A percentile compares a stretch with the other conserved stretches of the same genome.
Evolutionary conservation across 202 grass and related monocot species (phyloP).

Genomic region (Hordeum pubiflorum): DNA sequence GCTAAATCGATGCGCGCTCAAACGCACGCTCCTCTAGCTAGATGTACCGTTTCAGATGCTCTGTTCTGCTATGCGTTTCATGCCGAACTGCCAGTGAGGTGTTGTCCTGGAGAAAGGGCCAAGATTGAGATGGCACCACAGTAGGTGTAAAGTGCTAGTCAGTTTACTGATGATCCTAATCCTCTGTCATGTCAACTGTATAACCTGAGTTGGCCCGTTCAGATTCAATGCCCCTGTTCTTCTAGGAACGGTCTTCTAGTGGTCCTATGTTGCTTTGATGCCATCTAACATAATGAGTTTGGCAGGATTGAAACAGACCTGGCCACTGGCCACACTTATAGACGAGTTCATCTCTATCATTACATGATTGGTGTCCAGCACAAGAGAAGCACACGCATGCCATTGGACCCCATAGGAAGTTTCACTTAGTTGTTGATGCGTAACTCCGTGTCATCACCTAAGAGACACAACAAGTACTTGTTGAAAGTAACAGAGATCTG

Average conservation of each 20-base stretch:
- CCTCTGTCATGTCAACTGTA: not conserved
- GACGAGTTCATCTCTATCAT: constrained; percentile 22
- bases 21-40: not conserved
- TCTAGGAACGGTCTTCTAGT: constrained; percentile 1
- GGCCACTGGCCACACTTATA: constrained; percentile 10
- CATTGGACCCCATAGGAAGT: not conserved
- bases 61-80: constrained; percentile 11
- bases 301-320: constrained; percentile 32
- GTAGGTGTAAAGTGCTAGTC: constrained; percentile 1
- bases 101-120: not conserved
- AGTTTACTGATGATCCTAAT: constrained; percentile 5
- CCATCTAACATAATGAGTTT: constrained; percentile 31
- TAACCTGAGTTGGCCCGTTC: constrained; percentile 22
- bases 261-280: constrained; percentile 31
- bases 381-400: constrained; percentile 5
- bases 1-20: not conserved
- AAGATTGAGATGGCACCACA: not conserved
- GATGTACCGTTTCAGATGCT: not conserved
- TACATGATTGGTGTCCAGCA: constrained; percentile 13
- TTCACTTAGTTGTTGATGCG: constrained; percentile 4
- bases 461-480: constrained; percentile 11
- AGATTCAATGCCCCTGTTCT: constrained; percentile 21
- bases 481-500: constrained; percentile 11
- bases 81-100: not conserved
- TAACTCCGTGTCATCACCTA: constrained; percentile 23